These are phyloP conservation scores for Mortierella sp. DNA, from an alignment of 371 early-diverging fungal genomes.

Conservation along the genomic window DNA sequence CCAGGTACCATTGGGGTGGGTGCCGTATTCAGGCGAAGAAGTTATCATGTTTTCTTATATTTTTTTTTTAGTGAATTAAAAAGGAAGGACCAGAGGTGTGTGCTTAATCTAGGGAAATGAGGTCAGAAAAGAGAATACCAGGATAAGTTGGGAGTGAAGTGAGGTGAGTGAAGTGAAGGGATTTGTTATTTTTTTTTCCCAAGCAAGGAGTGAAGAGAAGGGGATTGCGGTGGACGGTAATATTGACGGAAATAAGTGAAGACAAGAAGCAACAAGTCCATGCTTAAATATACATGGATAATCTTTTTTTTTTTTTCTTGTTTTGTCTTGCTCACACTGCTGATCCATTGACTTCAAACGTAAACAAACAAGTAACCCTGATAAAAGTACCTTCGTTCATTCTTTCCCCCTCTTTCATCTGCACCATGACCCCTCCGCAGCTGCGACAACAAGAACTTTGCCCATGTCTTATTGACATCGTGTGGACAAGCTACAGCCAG, in stretches of 20 bases:
- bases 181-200: neutral
- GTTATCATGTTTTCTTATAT: slow-evolving; percentile 3
- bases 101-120: neutral
- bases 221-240: neutral
- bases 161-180: too few species aligned
- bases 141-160: too few species aligned
- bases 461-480: neutral
- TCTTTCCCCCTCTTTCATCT: neutral
- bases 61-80: neutral
- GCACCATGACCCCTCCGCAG: neutral
- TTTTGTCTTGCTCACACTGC: neutral
- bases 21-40: slow-evolving; percentile 6
- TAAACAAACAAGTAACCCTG: neutral
- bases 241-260: neutral
- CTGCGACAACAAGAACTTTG: neutral
- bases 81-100: too few species aligned
- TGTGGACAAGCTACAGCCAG: neutral
- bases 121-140: too few species aligned
- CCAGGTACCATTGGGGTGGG: slow-evolving; percentile 26
- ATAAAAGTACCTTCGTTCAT: neutral
- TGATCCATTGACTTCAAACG: too few species aligned
- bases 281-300: neutral
- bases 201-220: neutral
- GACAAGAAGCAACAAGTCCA: neutral
- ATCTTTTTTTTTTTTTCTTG: neutral